Conservation (phyloP, 2,329 filamentous ascomycete species). For the Fusarium longipes region DNA sequence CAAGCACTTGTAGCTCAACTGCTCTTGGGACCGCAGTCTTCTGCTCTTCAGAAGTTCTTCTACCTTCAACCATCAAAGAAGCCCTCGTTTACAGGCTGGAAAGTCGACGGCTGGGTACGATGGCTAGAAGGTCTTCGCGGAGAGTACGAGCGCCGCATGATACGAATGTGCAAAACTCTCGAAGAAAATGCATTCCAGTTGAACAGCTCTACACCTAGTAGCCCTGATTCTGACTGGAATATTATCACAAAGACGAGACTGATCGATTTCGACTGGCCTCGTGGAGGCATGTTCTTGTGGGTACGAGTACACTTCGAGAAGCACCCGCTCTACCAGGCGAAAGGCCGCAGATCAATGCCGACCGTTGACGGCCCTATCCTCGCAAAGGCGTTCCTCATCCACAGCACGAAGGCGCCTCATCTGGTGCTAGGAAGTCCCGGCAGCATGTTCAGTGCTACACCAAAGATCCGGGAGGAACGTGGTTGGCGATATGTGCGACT, state of each 20-base stretch:
- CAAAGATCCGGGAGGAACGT: conserved; percentile 65
- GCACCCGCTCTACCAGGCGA: conserved; percentile 73
- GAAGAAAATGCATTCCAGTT: conserved; percentile 75
- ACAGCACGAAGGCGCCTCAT: conserved; percentile 75
- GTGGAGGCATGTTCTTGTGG: conserved; percentile 95
- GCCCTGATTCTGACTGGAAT: conserved; percentile 72
- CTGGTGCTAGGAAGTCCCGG: conserved; percentile 79
- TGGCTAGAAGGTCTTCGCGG: conserved; percentile 89
- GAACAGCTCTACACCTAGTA: conserved; percentile 67
- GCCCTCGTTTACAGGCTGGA: conserved; percentile 71
- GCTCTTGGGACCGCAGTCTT: conserved; percentile 74
- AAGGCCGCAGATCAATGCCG: conserved; percentile 45
- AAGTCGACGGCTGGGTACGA: conserved; percentile 86
- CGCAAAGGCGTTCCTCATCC: conserved; percentile 74
- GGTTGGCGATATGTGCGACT: conserved; percentile 81
- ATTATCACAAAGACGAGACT: conserved; percentile 79
- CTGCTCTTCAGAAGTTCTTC: conserved; percentile 54
- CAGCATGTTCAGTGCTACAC: conserved; percentile 76
- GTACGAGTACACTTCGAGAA: conserved; percentile 75
- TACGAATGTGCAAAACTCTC: conserved; percentile 78
- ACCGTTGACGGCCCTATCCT: conserved; percentile 67
- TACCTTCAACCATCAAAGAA: conserved; percentile 61
- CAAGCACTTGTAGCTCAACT: conserved; percentile 84
- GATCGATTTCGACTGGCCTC: conserved; percentile 81
- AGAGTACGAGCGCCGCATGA: conserved; percentile 87